These are phyloP conservation scores for Colletotrichum orchidophilum DNA, from an alignment of 2,329 filamentous ascomycete genomes.

Conservation along the genomic window DNA sequence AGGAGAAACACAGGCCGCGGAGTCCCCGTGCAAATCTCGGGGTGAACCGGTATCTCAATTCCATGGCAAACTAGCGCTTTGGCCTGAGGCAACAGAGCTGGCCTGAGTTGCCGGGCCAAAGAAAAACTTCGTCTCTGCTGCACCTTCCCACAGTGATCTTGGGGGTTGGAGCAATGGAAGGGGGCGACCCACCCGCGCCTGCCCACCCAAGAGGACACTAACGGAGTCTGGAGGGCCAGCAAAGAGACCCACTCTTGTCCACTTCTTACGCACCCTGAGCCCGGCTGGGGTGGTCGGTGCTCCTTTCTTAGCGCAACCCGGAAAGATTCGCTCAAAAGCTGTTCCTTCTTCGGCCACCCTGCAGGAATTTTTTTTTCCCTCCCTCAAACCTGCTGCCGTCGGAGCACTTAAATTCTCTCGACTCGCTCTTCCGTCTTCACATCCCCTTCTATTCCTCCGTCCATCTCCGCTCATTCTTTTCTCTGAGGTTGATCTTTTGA, in stretches of 20 bases:
- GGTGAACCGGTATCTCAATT: conserved; percentile 36
- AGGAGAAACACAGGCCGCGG: conserved; percentile 7
- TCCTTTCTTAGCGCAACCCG: conserved; percentile 43
- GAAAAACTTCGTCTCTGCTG: conserved; percentile 9
- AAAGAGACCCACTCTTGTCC: conserved; percentile 37
- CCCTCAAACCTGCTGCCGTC: conserved; percentile 55
- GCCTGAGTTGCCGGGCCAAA: conserved; percentile 15
- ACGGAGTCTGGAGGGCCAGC: conserved; percentile 10
- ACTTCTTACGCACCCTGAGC: conserved; percentile 32
- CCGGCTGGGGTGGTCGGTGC: conserved; percentile 30
- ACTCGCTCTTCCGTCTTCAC: conserved; percentile 49
- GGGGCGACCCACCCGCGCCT: conserved; percentile 15
- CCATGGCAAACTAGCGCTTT: conserved; percentile 32
- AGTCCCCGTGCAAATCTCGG: conserved; percentile 36
- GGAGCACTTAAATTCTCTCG: conserved; percentile 42
- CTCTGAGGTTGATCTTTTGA: conserved; percentile 57
- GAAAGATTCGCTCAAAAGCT: conserved; percentile 66
- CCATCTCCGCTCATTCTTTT: conserved; percentile 72
- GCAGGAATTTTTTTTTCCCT: conserved; percentile 64
- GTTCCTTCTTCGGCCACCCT: conserved; percentile 48
- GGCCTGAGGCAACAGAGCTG: conserved; percentile 33
- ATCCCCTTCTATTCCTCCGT: conserved; percentile 51
- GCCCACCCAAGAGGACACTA: conserved; percentile 12
- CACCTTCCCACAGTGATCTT: conserved; percentile 27
- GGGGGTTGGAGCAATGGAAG: conserved; percentile 29